Base-by-base conservation (phyloP, 2,329 filamentous ascomycete species). In the Pseudogymnoascus destructans region DNA sequence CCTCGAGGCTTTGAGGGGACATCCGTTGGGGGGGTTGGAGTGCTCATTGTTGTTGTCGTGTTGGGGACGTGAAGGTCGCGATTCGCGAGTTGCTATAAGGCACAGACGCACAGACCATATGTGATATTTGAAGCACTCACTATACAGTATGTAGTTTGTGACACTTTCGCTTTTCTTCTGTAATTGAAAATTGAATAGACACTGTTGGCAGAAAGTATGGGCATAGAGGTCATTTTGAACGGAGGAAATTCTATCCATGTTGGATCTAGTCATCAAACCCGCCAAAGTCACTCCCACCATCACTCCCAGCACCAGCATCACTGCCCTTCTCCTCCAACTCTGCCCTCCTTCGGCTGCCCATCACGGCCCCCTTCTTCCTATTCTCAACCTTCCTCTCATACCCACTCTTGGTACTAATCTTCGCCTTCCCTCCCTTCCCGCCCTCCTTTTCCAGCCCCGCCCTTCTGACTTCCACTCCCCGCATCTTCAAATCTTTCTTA, bases 381-480 rank as follows among this genome's bases (percentile, higher is more conserved):
- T 88, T 79, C 72, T 88, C 85, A 69, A 78, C 75, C 64, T 78
- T 76, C 64, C 86, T 76, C 70, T 89, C 84, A 73, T 81, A 92
- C 2, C 86, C 85, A 68, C 86, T 88, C 79, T 87, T 87, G 0
- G 85, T 89, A 63, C 89, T 92, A 65, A 97, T 97, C 68, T 82
- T 82, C 58, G 72, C 69, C 52, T 63, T 63, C 8, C 55, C 60
- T 17, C 61, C 63, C 27, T 64, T 66, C 23, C 63, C 63, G 15
- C 70, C 72, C 17, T 69, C 66, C 60, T 69, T 66, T 60, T 67
- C 66, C 49, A 70, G 68, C 2, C 67, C 67, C 8, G 66, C 70
- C 65, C 81, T 72, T 42, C 90, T 77, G 2, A 82, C 84, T 70
- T 91, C 86, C 8, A 96, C 86, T 5, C 93, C 93, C 63, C 84